Evolutionary conservation across 768 basidiomycete genomes (phyloP).

Genomic region (Suillus decipiens): DNA sequence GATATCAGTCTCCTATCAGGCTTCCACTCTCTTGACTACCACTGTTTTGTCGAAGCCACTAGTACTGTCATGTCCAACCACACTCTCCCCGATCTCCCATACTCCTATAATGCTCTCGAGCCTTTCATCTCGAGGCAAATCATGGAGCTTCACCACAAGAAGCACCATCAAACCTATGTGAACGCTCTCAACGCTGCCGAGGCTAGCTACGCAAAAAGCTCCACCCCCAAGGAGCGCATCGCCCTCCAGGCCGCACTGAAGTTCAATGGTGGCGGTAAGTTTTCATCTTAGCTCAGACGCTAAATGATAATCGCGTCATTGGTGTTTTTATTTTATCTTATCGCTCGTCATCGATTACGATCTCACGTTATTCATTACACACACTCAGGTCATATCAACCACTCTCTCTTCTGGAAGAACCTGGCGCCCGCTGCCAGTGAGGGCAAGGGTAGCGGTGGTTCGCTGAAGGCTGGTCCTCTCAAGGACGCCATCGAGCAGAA

Average conservation of each 20-base stretch:
- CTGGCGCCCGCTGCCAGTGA: constrained; percentile 63
- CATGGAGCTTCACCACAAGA: constrained; percentile 93
- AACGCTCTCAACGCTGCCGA: constrained; percentile 92
- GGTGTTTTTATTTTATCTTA: constrained; percentile 13
- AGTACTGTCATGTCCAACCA: constrained; percentile 39
- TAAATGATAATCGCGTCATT: neutral
- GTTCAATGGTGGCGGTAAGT: constrained; percentile 94
- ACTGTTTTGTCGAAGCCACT: constrained; percentile 9
- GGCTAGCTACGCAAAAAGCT: constrained; percentile 64
- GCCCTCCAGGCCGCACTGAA: constrained; percentile 88
- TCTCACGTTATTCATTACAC: constrained; percentile 12
- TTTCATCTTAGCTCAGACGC: neutral
- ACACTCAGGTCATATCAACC: constrained; percentile 81
- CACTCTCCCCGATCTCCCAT: constrained; percentile 73
- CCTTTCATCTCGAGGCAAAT: constrained; percentile 92
- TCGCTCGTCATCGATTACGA: constrained; percentile 16
- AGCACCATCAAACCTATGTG: constrained; percentile 96
- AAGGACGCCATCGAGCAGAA: constrained; percentile 59
- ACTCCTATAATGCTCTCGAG: constrained; percentile 86
- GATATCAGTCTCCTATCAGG: constrained; percentile 13
- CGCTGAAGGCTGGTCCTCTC: constrained; percentile 61
- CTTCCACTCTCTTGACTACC: constrained; percentile 9
- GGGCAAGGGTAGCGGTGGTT: constrained; percentile 61
- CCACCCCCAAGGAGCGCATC: constrained; percentile 77
- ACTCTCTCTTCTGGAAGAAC: constrained; percentile 97